Conservation (phyloP, 768 basidiomycete genomes). For the Collybia nuda region DNA sequence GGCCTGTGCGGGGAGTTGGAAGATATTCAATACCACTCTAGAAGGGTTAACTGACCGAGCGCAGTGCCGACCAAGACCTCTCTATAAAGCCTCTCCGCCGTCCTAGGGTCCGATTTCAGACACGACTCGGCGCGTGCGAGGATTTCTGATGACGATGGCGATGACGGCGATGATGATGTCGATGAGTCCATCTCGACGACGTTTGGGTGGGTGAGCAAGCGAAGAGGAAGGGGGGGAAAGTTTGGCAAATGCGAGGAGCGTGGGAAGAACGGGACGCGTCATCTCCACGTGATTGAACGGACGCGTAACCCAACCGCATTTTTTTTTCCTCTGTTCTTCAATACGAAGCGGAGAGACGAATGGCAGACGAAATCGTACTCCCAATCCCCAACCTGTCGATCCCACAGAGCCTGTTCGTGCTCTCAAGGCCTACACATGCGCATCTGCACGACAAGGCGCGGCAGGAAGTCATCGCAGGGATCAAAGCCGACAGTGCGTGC, state of each 20-base stretch:
- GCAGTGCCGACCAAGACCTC: conserved; percentile 57
- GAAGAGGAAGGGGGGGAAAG: too few relatives aligned
- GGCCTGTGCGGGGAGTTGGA: too few relatives aligned
- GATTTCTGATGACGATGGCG: conserved; percentile 37
- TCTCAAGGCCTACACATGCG: conserved; percentile 59
- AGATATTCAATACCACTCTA: too few relatives aligned
- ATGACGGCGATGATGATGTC: conserved; percentile 13
- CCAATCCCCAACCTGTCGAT: conserved; percentile 86
- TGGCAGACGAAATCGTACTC: conserved; percentile 84
- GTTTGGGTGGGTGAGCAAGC: too few relatives aligned
- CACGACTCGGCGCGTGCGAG: conserved; percentile 57
- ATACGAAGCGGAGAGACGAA: too few relatives aligned
- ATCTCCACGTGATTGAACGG: neutral
- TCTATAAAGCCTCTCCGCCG: conserved; percentile 76
- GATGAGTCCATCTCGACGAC: too few relatives aligned
- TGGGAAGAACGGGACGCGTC: conserved; percentile 31
- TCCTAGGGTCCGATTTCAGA: conserved; percentile 46
- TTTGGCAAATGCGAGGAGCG: conserved; percentile 24
- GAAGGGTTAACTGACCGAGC: too few relatives aligned
- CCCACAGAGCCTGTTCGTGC: conserved; percentile 75
- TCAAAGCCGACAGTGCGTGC: conserved; percentile 76
- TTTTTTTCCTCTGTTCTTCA: conserved; percentile 6
- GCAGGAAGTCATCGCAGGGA: conserved; percentile 64
- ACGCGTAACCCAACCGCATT: neutral
- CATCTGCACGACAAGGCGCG: conserved; percentile 70